phyloP scores from a whole-genome alignment of 768 basidiomycete species.

The Scleroderma citrinum region DNA sequence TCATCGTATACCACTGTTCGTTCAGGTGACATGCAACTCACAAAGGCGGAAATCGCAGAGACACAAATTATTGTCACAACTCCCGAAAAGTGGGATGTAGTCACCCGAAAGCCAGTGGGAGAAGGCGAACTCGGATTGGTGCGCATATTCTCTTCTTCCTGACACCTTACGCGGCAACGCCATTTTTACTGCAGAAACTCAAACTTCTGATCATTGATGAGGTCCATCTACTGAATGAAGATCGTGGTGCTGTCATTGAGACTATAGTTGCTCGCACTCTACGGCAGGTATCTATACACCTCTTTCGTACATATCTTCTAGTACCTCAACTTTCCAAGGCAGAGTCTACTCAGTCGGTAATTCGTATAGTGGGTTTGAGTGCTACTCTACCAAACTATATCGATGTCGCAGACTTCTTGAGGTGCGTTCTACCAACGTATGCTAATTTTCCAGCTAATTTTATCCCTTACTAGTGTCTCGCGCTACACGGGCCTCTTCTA shows the following conservation, averaged over 20 bases:
- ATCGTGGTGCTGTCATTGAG: slow-evolving; percentile 96
- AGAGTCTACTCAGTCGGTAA: slow-evolving; percentile 92
- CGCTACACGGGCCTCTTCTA: slow-evolving; percentile 86
- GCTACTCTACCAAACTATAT: slow-evolving; percentile 96
- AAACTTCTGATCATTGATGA: slow-evolving; percentile 97
- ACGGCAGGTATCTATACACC: slow-evolving; percentile 56
- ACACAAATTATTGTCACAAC: slow-evolving; percentile 99
- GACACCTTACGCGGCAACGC: neutral
- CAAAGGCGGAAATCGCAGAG: slow-evolving; percentile 86
- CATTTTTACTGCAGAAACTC: slow-evolving; percentile 52
- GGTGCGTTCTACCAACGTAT: slow-evolving; percentile 39
- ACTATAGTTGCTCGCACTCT: slow-evolving; percentile 95
- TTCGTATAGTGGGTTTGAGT: slow-evolving; percentile 92
- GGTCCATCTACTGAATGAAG: slow-evolving; percentile 94
- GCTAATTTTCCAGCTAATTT: neutral
- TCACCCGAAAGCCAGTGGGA: slow-evolving; percentile 93
- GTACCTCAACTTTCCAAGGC: slow-evolving; percentile 46
- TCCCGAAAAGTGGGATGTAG: slow-evolving; percentile 99
- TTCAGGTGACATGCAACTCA: slow-evolving; percentile 91
- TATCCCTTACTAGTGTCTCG: slow-evolving; percentile 59
- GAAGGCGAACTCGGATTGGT: slow-evolving; percentile 96
- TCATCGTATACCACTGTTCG: neutral
- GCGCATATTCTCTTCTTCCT: slow-evolving; percentile 20
- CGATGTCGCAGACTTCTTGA: slow-evolving; percentile 92
- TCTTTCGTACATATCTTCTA: neutral